Percentiles rank a stretch among this genome's conserved stretches.
phyloP scores from a whole-genome alignment of 805 yeast species.

The Schwanniomyces yamadae region DNA sequence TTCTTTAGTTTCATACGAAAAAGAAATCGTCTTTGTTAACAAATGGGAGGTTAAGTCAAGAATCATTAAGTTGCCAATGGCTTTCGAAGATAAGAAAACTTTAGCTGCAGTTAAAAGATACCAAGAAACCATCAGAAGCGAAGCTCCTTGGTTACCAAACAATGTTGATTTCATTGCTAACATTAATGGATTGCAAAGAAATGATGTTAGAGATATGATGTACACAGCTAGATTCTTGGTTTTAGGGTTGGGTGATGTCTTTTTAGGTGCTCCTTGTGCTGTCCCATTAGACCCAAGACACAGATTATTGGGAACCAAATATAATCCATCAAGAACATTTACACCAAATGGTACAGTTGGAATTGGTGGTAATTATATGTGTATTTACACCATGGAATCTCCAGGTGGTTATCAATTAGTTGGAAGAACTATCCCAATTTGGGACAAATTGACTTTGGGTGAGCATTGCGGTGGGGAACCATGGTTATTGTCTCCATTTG shows the following conservation, averaged over 20 bases:
- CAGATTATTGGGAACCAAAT: slow-evolving; percentile 86
- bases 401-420: slow-evolving; percentile 98
- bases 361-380: slow-evolving; percentile 98
- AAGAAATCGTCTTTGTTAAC: slow-evolving; percentile 67
- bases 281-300: slow-evolving; percentile 97
- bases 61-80: slow-evolving; percentile 86
- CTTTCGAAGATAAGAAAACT: slow-evolving; percentile 90
- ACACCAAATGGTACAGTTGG: slow-evolving; percentile 98
- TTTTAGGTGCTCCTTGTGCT: slow-evolving; percentile 97
- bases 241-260: slow-evolving; percentile 94
- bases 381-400: slow-evolving; percentile 95
- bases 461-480: slow-evolving; percentile 60
- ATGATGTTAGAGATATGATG: slow-evolving; percentile 77
- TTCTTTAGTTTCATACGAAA: slow-evolving; percentile 70
- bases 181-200: slow-evolving; percentile 77
- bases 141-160: slow-evolving; percentile 98
- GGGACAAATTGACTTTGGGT: slow-evolving; percentile 91
- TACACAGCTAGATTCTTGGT: slow-evolving; percentile 90
- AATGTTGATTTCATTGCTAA: slow-evolving; percentile 93
- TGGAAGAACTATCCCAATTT: slow-evolving; percentile 94
- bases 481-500: slow-evolving; percentile 91
- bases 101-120: slow-evolving; percentile 88
- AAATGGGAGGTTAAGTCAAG: slow-evolving; percentile 87
- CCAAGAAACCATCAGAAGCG: slow-evolving; percentile 86
- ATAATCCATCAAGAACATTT: slow-evolving; percentile 93